Evolutionary conservation across 495 filamentous ascomycete genomes (phyloP), one percentile per base, ranked within the genome.

Genomic region (Lentithecium fluviatile): DNA sequence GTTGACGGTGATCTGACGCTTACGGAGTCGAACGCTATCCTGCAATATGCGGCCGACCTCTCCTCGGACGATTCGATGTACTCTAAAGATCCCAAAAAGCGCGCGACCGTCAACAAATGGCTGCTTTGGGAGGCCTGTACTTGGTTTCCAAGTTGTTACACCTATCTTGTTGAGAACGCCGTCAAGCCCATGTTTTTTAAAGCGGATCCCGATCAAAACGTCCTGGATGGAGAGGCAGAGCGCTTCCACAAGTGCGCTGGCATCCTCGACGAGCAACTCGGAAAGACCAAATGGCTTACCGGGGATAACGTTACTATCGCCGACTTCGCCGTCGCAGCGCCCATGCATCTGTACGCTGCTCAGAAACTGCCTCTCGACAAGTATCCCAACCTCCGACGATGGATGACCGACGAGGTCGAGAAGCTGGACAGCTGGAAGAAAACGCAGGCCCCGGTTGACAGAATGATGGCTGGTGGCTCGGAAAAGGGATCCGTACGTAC

Each of bases 11-110:
- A 69, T 36, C 48, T 65, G 36, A 60, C 47, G 12, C 51, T 73
- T 25, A 74, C 70, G 32, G 73, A 75, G 47, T 73, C 71, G 12
- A 75, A 75, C 50, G 70, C 71, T 4, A 75, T 75, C 40, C 46
- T 75, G 11, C 61, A 68, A 32, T 75, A 75, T 45, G 70, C 68
- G 25, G 71, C 68, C 25, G 70, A 72, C 29, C 24, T 40, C n/a
- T 45, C 29, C 60, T 40, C 48, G 3, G 52, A 29, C 19, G 21
- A 60, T 21, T 42, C 37, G 4, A 50, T 60, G 7, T 74, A 71
- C 58, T 69, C 70, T 1, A 71, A 68, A 50, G 70, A 72, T 47
- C 34, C 67, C 23, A 70, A 72, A 49, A 25, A 66, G 48, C 65
- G 70, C 2, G 64, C 65, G 1, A 25, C 48, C n/a, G 60, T 74